Conservation (phyloP, 805 yeast species). For the Candida broadrunensis region DNA sequence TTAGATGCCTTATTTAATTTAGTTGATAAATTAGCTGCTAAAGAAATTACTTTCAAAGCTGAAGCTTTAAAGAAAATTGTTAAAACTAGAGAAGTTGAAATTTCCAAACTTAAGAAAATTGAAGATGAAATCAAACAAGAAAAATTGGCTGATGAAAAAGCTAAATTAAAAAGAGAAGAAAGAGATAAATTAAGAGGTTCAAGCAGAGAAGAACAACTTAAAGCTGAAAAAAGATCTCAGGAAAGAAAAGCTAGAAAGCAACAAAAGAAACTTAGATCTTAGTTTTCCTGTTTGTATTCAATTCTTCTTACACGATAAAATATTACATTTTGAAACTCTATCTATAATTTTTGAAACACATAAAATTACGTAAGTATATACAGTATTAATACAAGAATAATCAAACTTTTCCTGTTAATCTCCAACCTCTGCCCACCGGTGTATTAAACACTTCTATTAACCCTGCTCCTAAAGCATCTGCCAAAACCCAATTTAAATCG, state of each 20-base stretch:
- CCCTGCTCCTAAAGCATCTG: conserved; percentile 53
- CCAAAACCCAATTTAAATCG: conserved; percentile 47
- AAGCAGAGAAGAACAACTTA: conserved; percentile 76
- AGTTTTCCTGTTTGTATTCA: conserved; percentile 10
- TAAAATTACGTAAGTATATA: no score
- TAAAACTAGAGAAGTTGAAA: conserved; percentile 74
- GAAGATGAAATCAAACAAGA: conserved; percentile 66
- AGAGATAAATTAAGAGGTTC: conserved; percentile 56
- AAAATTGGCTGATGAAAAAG: conserved; percentile 64
- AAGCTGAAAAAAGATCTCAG: conserved; percentile 70
- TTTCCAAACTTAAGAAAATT: conserved; percentile 64
- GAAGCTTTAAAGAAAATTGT: conserved; percentile 76
- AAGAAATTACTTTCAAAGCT: conserved; percentile 54
- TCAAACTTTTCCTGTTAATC: conserved; percentile 43
- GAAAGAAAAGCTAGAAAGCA: conserved; percentile 80
- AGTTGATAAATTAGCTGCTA: conserved; percentile 55
- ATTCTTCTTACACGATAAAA: no score
- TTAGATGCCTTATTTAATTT: conserved; percentile 56
- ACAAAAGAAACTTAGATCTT: conserved; percentile 57
- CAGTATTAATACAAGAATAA: no score
- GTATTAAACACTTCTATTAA: conserved; percentile 50
- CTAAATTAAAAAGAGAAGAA: conserved; percentile 64
- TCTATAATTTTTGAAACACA: no score
- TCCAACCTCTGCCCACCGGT: conserved; percentile 58
- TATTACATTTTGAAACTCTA: no score